Conservation (phyloP, 2,329 filamentous ascomycete species). For the Rhexocercosporidium sp. region DNA sequence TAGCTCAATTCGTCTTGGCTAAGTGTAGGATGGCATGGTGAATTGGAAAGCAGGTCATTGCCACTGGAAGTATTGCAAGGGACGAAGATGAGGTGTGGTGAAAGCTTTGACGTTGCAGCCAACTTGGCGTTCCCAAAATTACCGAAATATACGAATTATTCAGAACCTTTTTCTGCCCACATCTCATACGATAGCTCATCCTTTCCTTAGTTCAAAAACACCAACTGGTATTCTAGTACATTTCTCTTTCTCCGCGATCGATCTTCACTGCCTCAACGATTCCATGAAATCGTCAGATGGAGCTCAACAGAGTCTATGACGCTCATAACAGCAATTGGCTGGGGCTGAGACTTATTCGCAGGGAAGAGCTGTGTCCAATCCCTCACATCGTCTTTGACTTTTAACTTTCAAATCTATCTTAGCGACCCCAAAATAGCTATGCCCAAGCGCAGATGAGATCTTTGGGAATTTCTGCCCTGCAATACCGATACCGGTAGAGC, state of each 20-base stretch:
- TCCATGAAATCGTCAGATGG: background rate
- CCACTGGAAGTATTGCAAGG: background rate
- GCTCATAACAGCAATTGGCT: background rate
- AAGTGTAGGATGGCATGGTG: too few species aligned
- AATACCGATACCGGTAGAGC: too few species aligned
- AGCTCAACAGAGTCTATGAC: background rate
- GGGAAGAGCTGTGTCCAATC: background rate
- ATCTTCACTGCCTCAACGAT: background rate
- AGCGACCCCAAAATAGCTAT: background rate
- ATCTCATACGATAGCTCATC: background rate
- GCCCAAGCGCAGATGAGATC: background rate
- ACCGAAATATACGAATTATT: background rate
- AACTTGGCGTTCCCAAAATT: background rate
- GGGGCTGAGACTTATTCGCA: background rate
- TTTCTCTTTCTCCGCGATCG: background rate
- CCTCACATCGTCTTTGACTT: background rate
- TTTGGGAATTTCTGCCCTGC: background rate
- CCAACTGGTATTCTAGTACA: background rate
- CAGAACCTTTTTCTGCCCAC: background rate
- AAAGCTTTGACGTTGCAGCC: background rate
- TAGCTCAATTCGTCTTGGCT: too few species aligned
- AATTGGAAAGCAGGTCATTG: too few species aligned
- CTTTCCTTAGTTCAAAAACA: background rate
- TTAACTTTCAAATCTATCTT: constrained; percentile 4
- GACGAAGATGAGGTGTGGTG: background rate